Evolutionary conservation across 495 filamentous ascomycete genomes (phyloP).

Genomic region (Podospora comata): DNA sequence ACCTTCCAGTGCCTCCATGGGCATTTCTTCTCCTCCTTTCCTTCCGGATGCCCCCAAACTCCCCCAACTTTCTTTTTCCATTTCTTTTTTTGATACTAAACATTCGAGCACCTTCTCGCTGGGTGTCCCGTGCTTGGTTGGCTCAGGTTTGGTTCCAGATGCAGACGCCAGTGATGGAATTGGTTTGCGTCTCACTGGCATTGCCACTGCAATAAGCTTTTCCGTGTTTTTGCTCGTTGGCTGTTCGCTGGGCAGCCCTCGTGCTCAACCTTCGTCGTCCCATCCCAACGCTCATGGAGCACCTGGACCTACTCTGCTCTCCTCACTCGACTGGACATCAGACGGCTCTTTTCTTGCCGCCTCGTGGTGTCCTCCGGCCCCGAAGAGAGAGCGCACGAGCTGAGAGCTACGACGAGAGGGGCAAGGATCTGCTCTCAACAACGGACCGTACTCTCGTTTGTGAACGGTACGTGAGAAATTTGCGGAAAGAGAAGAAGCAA

Average conservation of each 20-base stretch:
- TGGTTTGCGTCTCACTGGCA: neutral
- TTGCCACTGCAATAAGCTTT: neutral
- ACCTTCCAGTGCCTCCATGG: neutral
- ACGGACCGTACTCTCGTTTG: neutral
- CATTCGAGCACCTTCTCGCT: neutral
- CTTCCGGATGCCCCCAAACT: neutral
- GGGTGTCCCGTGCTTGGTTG: neutral
- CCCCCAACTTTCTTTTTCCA: neutral
- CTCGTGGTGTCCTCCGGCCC: neutral
- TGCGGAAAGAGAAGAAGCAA: neutral
- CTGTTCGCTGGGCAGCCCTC: neutral
- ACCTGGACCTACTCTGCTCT: neutral
- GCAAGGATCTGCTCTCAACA: neutral
- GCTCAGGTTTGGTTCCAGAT: neutral
- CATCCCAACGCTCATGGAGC: neutral
- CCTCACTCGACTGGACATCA: neutral
- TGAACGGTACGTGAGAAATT: neutral
- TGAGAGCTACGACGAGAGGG: neutral
- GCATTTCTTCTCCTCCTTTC: neutral
- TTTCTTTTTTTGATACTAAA: neutral
- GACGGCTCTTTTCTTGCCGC: neutral
- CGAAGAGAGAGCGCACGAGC: neutral
- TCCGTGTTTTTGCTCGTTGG: neutral
- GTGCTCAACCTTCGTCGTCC: neutral
- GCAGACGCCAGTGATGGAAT: neutral